These are phyloP conservation scores for Cryptosporidium sp. DNA, from an alignment of 169 alveolate genomes.

Conservation along the genomic window DNA sequence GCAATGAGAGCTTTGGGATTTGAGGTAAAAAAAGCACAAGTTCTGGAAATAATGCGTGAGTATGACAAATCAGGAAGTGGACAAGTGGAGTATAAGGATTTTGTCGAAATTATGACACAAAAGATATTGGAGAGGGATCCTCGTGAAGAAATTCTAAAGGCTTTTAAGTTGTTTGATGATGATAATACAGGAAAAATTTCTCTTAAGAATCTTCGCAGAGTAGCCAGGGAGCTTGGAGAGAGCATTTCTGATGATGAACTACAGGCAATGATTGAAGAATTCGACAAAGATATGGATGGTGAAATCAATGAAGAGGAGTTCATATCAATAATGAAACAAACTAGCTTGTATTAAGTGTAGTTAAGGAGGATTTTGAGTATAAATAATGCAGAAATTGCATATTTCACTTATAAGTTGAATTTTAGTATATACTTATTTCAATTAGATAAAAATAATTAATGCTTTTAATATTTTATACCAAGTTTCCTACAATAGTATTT, in stretches of 20 bases:
- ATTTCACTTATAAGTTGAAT: background rate
- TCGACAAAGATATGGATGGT: conserved; percentile 98
- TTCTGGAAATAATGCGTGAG: conserved; percentile 92
- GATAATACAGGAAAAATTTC: conserved; percentile 94
- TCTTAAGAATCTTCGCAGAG: conserved; percentile 93
- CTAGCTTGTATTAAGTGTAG: conserved; percentile 89
- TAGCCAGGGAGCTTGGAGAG: conserved; percentile 98
- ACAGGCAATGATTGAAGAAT: conserved; percentile 98
- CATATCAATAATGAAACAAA: conserved; percentile 97
- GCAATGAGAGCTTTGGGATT: conserved; percentile 99
- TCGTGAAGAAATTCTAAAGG: conserved; percentile 90
- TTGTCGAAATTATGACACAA: conserved; percentile 90
- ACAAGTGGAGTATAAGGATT: conserved; percentile 87
- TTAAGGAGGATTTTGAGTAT: background rate
- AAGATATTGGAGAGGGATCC: conserved; percentile 92
- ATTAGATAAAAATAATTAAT: conserved; percentile 37
- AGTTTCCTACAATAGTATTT: background rate
- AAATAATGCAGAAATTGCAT: conserved; percentile 1
- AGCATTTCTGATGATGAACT: conserved; percentile 97
- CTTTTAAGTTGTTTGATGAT: conserved; percentile 96
- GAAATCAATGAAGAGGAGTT: conserved; percentile 97
- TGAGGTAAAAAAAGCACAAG: conserved; percentile 95
- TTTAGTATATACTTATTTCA: background rate
- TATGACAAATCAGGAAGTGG: conserved; percentile 81
- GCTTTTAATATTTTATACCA: conserved; percentile 8